These are phyloP conservation scores for Mollisiaceae sp. DNA, from an alignment of 2,329 filamentous ascomycete genomes.

Conservation along the genomic window DNA sequence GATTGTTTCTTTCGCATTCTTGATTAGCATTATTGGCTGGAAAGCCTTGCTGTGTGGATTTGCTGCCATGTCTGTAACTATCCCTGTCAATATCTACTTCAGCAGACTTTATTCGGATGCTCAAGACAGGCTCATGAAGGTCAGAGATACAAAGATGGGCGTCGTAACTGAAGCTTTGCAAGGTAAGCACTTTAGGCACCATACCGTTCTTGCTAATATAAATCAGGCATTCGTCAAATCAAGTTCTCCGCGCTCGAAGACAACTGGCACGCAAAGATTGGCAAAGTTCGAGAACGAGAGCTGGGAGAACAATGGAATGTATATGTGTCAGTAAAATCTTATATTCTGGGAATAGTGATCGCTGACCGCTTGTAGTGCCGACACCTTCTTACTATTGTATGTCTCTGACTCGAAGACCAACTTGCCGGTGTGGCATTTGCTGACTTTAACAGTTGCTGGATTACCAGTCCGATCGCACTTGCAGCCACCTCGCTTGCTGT, in stretches of 20 bases:
- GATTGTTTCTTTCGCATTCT: conserved; percentile 67
- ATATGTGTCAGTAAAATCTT: conserved; percentile 50
- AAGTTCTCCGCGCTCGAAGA: conserved; percentile 80
- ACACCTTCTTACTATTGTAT: conserved; percentile 62
- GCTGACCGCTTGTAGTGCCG: conserved; percentile 46
- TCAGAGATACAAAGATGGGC: conserved; percentile 75
- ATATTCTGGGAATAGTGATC: background rate
- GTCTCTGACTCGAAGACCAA: background rate
- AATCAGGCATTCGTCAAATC: conserved; percentile 71
- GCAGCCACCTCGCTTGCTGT: conserved; percentile 72
- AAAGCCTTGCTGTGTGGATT: conserved; percentile 69
- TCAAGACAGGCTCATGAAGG: conserved; percentile 75
- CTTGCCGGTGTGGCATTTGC: background rate
- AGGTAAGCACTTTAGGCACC: conserved; percentile 47
- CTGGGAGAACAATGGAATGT: conserved; percentile 68
- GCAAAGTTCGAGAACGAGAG: conserved; percentile 67
- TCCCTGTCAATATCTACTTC: conserved; percentile 71
- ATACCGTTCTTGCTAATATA: background rate
- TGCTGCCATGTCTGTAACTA: conserved; percentile 64
- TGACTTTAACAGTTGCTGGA: conserved; percentile 60
- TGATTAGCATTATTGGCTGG: conserved; percentile 75
- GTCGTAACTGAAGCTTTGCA: conserved; percentile 78
- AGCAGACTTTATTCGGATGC: conserved; percentile 67
- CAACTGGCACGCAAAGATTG: conserved; percentile 76
- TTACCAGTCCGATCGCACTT: conserved; percentile 74